Base-by-base conservation (phyloP, 2,329 filamentous ascomycete species). In the Neofusicoccum sp. region DNA sequence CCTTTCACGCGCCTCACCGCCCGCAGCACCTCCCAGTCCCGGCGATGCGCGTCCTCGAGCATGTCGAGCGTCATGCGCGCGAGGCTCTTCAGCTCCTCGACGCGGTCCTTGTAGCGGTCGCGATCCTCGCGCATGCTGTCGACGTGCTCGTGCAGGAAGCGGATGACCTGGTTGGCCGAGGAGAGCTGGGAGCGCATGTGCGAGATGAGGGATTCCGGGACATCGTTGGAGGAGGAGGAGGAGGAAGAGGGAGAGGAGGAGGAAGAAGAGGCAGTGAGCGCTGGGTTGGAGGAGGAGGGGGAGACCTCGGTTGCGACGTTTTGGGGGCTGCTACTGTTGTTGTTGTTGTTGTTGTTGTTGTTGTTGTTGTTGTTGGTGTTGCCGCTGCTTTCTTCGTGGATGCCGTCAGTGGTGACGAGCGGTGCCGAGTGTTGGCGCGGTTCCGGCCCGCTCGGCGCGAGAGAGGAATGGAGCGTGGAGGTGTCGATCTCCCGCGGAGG, bases 61-160 rank as follows among this genome's bases (percentile, higher is more conserved):
- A 64, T 49, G 9, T 64, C 49, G 14, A 52, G 33, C 44, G 56
- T 59, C 41, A 52, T 29, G 11, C 52, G 29, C n/a, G 50, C 45
- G 28, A 59, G 14, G 33, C 33, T 54, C 45, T 64, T 64, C 29
- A 64, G 62, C 36, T 61, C 62, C 44, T 48, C 62, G 22, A 61
- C 50, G n/a, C 59, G 45, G 4, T 45, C 48, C 14, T 22, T 39
- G 37, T 60, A 58, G 7, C 36, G 36, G 22, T 56, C 52, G 5
- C 52, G 22, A 28, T 61, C 45, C 36, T 48, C 52, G 56, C 64
- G 64, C 43, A 54, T 49, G 16, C 37, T 33, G 39, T 66, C 64
- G 49, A 66, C 52, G 34, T 61, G 39, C 22, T 44, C 39, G 43
- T 64, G 62, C 43, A 66, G 37, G 31, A 59, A 37, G 14, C 45